Evolutionary conservation across 2,329 filamentous ascomycete genomes (phyloP).

Genomic region (Colletotrichum karsti): DNA sequence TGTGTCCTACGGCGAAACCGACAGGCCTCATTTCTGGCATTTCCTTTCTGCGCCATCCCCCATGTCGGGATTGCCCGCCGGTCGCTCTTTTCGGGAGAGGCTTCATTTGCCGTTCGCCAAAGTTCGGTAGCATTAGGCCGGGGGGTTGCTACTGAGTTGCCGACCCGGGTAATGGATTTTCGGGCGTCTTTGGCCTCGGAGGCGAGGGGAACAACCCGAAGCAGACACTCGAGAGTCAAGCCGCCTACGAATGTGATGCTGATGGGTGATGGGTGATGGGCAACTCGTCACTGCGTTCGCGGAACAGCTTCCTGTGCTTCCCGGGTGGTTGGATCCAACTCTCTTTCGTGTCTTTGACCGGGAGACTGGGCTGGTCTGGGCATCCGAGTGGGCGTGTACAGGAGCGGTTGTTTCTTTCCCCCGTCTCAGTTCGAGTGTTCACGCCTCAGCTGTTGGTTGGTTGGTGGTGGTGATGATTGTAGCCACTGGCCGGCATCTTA

Average conservation of each 20-base stretch:
- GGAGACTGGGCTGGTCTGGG: background rate
- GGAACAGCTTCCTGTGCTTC: background rate
- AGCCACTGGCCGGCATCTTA: background rate
- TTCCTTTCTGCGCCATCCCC: background rate
- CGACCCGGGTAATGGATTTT: background rate
- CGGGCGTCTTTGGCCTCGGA: no score
- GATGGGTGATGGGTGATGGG: constrained; percentile 5
- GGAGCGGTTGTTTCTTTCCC: background rate
- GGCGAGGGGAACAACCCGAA: no score
- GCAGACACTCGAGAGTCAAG: background rate
- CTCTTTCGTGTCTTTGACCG: background rate
- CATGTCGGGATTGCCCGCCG: constrained; percentile 17
- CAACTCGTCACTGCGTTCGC: background rate
- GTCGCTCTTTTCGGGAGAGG: background rate
- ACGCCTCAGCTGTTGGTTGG: background rate
- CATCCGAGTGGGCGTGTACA: background rate
- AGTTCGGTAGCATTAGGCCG: background rate
- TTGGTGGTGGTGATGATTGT: no score
- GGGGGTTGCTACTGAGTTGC: background rate
- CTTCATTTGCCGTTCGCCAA: constrained; percentile 23
- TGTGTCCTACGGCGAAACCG: constrained; percentile 10
- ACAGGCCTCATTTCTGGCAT: background rate
- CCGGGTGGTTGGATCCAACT: background rate
- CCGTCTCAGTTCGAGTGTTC: background rate
- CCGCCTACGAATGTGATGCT: constrained; percentile 13